Conservation (phyloP, 352 stramenopile genomes). For the Globisporangium middletonii region DNA sequence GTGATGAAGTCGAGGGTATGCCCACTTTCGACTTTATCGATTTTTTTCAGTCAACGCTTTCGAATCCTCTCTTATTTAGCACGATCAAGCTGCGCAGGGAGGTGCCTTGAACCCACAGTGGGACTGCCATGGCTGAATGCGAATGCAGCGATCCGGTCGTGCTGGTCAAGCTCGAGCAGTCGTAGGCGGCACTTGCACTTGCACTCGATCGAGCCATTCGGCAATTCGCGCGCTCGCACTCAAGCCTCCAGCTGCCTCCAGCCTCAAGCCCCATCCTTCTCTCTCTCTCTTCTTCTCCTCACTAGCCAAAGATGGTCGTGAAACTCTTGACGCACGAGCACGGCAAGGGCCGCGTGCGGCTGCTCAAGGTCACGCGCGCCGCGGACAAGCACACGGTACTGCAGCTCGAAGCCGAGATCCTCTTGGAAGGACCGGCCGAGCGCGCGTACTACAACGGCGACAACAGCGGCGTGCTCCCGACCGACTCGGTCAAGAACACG, state of each 20-base stretch:
- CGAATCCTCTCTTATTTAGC: too few species aligned
- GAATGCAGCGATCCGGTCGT: neutral
- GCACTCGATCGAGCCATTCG: neutral
- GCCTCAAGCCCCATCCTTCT: neutral
- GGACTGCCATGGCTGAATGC: too few species aligned
- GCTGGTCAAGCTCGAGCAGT: neutral
- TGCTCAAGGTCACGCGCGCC: constrained; percentile 82
- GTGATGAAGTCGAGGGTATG: too few species aligned
- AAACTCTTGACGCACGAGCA: constrained; percentile 71
- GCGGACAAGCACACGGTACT: constrained; percentile 70
- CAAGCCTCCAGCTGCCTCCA: too few species aligned
- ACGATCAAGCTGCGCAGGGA: too few species aligned
- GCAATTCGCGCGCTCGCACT: constrained; percentile 28
- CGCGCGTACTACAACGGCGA: constrained; percentile 79
- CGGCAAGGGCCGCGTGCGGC: constrained; percentile 82
- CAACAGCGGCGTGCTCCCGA: constrained; percentile 81
- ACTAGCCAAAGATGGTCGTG: constrained; percentile 42
- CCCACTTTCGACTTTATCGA: too few species aligned
- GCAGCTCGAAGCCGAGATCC: constrained; percentile 79
- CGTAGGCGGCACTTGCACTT: too few species aligned
- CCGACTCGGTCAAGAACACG: constrained; percentile 90
- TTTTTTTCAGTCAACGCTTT: too few species aligned
- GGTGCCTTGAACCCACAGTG: too few species aligned
- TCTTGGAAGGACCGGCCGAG: constrained; percentile 77
- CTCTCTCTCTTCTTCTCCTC: constrained; percentile 2